Evolutionary conservation across 75 land plant genomes (phyloP).

Genomic region (Pinus taeda): DNA sequence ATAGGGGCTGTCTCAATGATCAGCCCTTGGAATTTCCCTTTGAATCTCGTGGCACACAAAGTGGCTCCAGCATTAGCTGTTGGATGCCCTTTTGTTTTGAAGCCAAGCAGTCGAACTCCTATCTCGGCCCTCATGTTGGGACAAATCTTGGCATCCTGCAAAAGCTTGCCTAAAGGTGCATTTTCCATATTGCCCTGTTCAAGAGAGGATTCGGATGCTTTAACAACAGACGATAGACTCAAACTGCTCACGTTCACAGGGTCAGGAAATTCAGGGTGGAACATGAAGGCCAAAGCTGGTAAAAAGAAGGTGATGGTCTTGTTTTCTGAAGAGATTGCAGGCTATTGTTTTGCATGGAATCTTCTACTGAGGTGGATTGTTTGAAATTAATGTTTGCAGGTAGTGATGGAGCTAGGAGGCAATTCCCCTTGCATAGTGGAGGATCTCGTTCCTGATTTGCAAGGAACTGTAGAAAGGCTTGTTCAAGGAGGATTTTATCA

Average conservation of each 20-base stretch:
- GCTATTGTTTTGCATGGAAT: background rate
- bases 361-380: background rate
- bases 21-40: conserved; percentile 50
- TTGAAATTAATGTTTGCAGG: conserved; percentile 18
- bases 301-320: conserved; percentile 36
- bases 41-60: conserved; percentile 45
- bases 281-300: conserved; percentile 42
- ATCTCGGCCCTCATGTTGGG: conserved; percentile 34
- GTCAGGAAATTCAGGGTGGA: conserved; percentile 42
- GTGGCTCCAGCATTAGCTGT: conserved; percentile 51
- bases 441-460: conserved; percentile 35
- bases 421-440: conserved; percentile 51
- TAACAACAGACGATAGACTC: conserved; percentile 40
- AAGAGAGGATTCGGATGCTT: conserved; percentile 32
- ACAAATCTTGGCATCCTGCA: conserved; percentile 25
- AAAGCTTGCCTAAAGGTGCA: conserved; percentile 32
- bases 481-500: conserved; percentile 49
- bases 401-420: conserved; percentile 47
- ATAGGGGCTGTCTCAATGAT: conserved; percentile 50
- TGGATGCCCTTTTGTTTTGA: conserved; percentile 45
- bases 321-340: background rate
- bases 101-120: conserved; percentile 42
- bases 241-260: conserved; percentile 45
- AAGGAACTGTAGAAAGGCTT: conserved; percentile 25
- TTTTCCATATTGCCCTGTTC: conserved; percentile 43